phyloP scores from a whole-genome alignment of 1,139 yeast species.

The Torulaspora globosa region DNA sequence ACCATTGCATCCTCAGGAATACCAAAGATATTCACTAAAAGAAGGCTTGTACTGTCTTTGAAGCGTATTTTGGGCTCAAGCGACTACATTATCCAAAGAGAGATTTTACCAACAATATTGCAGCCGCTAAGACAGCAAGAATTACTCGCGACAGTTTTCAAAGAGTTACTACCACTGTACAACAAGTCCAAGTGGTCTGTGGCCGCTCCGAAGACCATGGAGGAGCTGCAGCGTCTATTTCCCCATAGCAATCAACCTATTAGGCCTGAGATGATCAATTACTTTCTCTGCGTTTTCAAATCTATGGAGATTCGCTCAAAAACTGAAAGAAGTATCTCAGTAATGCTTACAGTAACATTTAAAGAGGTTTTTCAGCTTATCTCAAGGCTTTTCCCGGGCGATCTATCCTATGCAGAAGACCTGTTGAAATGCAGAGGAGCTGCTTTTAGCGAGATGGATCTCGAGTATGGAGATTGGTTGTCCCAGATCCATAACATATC shows the following conservation, averaged over 20 bases:
- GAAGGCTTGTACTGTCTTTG: constrained; percentile 19
- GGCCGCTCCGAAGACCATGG: constrained; percentile 12
- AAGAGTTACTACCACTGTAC: constrained; percentile 20
- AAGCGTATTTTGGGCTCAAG: constrained; percentile 16
- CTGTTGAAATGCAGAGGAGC: constrained; percentile 10
- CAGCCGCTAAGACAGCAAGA: constrained; percentile 17
- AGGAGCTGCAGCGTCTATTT: constrained; percentile 5
- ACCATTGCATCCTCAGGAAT: constrained; percentile 18
- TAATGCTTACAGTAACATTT: constrained; percentile 10
- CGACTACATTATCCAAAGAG: constrained; percentile 12
- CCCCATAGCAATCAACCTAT: constrained; percentile 14
- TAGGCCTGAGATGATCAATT: constrained; percentile 11
- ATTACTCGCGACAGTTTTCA: constrained; percentile 18
- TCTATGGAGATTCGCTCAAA: constrained; percentile 11
- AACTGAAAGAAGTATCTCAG: constrained; percentile 10
- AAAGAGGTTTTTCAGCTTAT: constrained; percentile 12
- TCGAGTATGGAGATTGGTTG: constrained; percentile 13
- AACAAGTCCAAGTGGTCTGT: constrained; percentile 18
- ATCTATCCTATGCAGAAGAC: constrained; percentile 5
- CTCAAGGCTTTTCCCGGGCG: constrained; percentile 13
- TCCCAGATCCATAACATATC: constrained; percentile 14
- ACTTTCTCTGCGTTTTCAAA: constrained; percentile 14
- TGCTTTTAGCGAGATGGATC: constrained; percentile 11
- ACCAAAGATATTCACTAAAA: constrained; percentile 21
- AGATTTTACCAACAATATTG: constrained; percentile 17